Conservation (phyloP, 768 basidiomycete genomes). For the Lyophyllum atratum region DNA sequence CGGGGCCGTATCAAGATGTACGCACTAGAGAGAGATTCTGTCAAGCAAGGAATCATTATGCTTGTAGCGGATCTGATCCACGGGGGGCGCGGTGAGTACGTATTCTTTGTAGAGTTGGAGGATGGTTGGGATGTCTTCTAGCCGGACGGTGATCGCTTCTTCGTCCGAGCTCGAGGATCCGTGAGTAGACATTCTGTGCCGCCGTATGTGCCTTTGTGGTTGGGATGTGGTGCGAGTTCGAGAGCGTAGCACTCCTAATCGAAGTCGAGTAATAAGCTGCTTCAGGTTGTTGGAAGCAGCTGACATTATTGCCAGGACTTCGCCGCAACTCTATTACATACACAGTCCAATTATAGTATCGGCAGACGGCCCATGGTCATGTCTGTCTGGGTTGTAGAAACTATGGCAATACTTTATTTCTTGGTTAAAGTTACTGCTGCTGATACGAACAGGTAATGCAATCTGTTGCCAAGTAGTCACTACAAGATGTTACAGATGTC, state of each 20-base stretch:
- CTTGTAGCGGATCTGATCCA: slow-evolving; percentile 37
- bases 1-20: slow-evolving; percentile 10
- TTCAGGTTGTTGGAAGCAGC: background rate
- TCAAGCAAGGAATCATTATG: slow-evolving; percentile 44
- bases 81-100: slow-evolving; percentile 36
- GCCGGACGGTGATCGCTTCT: slow-evolving; percentile 17
- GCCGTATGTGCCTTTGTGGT: background rate
- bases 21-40: slow-evolving; percentile 71
- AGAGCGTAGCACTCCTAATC: background rate
- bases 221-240: background rate
- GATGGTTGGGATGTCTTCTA: slow-evolving; percentile 59
- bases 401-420: background rate
- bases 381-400: too few species aligned
- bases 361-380: too few species aligned
- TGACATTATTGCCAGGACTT: background rate
- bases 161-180: background rate
- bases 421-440: background rate
- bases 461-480: background rate
- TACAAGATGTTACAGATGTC: slow-evolving; percentile 4
- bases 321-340: too few species aligned
- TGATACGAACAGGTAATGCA: background rate
- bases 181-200: slow-evolving; percentile 3
- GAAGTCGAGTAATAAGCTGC: slow-evolving; percentile 3
- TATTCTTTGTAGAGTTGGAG: slow-evolving; percentile 49
- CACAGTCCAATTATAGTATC: too few species aligned